Evolutionary conservation across 2,329 filamentous ascomycete genomes (phyloP), one percentile per base, ranked within the genome.

Genomic region (Botrytis medusae): DNA sequence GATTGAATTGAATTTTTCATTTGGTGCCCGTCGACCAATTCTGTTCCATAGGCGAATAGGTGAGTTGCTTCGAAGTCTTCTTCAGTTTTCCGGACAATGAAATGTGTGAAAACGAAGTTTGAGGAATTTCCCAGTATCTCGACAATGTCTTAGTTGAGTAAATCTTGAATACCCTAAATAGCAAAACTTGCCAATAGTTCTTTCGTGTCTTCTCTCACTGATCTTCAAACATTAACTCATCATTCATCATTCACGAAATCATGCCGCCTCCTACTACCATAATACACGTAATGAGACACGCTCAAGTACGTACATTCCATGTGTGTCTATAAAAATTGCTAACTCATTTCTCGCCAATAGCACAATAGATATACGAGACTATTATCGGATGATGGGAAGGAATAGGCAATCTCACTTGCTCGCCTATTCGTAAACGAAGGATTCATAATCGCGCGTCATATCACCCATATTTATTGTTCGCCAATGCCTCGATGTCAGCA

Each of bases 391-490:
- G 18, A 37, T 37, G 63, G 44, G 14, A 20, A 25, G 7, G 29
- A 25, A 16, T 32, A 67, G 22, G 32, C 63, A 51, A 7, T n/a
- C n/a, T 2, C 29, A 32, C 46, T 48, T 40, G 63, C 63, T 51
- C 25, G 9, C 4, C 16, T 51, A 51, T 51, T 51, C 16, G 2
- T 5, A 51, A 22, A 40, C 8, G 51, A 57, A 29, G 12, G 51
- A 37, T 51, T 51, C 4, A 20, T 16, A 51, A 32, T 20, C 1
- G 29, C 44, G n/a, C 44, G 40, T n/a, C 32, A 51, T 1, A 37
- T 67, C 22, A 67, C 63, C 7, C 63, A 67, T 29, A 63, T 63
- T 5, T 29, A 29, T 63, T 62, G 60, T n/a, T 63, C 61, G 37
- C 61, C 61, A 5, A 2, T 42, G 37, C 40, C 40, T 44, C 37